Base-by-base conservation (phyloP, 192 early-diverging fungal genomes). In the Cladochytrium replicatum region DNA sequence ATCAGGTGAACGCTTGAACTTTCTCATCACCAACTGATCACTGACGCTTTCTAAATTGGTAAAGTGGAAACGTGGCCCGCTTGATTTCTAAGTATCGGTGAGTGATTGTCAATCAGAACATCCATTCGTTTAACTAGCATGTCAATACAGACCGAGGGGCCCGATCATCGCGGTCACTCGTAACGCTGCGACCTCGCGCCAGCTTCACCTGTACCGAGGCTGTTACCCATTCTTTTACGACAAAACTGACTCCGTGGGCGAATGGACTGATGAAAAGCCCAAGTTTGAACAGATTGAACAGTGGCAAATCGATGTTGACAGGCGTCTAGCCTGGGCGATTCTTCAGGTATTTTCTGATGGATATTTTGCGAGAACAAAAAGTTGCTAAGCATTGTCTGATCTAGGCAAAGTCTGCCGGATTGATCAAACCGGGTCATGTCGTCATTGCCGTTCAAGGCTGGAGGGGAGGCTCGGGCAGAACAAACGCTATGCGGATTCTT, bases 81-180 rank as follows among this genome's bases (percentile, higher is more conserved):
- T 63, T 84, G 50, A 66, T 90, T 32, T 83, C 88, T 41, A 90
- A 90, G 67, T 90, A 90, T 61, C 79, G 84, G 32, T 85, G 84
- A 28, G 55, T 70, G 34, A 85, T 11, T 81, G 86, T 58, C 71
- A 80, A 55, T 72, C 68, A 55, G 68, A 74, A 55, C 82, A 81
- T 4, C 81, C 83, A 15, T 79, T 25, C 87, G 88, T 47, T 60
- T 90, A 42, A 86, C 78, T 22, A 73, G 87, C 43, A 86, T 85
- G 39, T 87, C 84, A 71, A 88, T 82, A 49, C 87, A 85, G 34
- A 13, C 34, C 34, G 17, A 13, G 17, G 13, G 17, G 34, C 13
- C 13, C 13, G 17, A 37, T 37, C 17, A 37, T 37, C 34, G 34
- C 34, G 13, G 34, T 37, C 34, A 37, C 34, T 13, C 34, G 13